These are phyloP conservation scores for Ormosia emarginata DNA, from an alignment of 306 rosid genomes.

Conservation along the genomic window DNA sequence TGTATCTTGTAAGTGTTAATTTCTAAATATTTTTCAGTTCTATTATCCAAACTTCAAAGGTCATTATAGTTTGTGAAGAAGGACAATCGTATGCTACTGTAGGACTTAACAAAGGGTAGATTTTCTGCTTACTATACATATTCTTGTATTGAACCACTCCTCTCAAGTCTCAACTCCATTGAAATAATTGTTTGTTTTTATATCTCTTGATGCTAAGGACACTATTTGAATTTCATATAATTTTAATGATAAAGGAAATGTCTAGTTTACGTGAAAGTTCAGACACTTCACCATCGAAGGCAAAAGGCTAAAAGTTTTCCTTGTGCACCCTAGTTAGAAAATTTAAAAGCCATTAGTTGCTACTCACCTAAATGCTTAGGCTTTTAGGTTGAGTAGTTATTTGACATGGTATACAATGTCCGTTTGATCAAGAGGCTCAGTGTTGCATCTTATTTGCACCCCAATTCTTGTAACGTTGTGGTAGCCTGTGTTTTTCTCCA, in stretches of 20 bases:
- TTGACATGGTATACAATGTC: background rate
- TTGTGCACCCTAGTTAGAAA: background rate
- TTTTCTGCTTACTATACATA: background rate
- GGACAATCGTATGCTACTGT: background rate
- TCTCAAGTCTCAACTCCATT: background rate
- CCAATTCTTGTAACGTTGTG: background rate
- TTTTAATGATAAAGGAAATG: background rate
- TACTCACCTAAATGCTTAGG: background rate
- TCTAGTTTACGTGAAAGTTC: background rate
- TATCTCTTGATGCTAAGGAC: background rate
- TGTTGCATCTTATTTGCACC: background rate
- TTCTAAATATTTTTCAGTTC: background rate
- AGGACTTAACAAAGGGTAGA: background rate
- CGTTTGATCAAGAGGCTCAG: background rate
- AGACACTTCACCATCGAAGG: background rate
- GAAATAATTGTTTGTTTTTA: background rate
- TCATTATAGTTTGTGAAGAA: background rate
- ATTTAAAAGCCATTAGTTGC: background rate
- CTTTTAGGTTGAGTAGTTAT: background rate
- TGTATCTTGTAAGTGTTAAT: background rate
- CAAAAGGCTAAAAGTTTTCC: background rate
- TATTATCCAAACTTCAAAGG: background rate
- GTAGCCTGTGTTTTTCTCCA: background rate
- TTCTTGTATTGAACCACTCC: background rate
- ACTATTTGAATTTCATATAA: background rate